A percentile compares a stretch with the other conserved stretches of the same genome.
Evolutionary conservation across 192 early-diverging fungal species (phyloP).

Genomic region (Backusella tuberculispora): DNA sequence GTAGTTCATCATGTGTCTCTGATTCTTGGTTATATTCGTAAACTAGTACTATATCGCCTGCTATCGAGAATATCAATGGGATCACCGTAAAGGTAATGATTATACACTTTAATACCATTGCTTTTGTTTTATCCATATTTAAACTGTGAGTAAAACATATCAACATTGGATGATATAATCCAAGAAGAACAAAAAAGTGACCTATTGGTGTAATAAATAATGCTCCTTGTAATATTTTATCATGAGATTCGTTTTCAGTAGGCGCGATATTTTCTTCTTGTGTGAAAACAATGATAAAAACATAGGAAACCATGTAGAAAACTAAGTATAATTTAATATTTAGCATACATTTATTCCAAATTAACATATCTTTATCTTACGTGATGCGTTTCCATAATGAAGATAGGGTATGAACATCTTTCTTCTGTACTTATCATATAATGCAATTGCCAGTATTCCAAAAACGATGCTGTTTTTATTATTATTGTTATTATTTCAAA

Average conservation of each 20-base stretch:
- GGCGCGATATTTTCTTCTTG: neutral
- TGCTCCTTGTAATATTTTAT: neutral
- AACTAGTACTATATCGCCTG: neutral
- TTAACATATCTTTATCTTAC: neutral
- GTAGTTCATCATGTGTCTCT: neutral
- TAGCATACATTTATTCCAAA: neutral
- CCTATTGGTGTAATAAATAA: neutral
- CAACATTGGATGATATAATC: neutral
- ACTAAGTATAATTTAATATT: neutral
- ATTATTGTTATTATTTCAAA: neutral
- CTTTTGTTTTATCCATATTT: neutral
- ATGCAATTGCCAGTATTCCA: neutral
- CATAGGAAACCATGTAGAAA: neutral
- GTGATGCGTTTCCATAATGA: conserved; percentile 7
- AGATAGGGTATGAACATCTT: neutral
- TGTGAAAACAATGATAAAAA: conserved; percentile 7
- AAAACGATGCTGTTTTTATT: conserved; percentile 3
- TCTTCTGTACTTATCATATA: conserved; percentile 3
- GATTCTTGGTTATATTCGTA: neutral
- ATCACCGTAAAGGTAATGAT: neutral
- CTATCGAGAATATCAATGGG: conserved; percentile 1
- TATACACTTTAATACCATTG: neutral
- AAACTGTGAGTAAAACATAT: neutral
- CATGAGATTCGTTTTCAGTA: neutral
- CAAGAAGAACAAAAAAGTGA: neutral